phyloP scores from a whole-genome alignment of 768 basidiomycete species.

The Tricholoma furcatifolium region DNA sequence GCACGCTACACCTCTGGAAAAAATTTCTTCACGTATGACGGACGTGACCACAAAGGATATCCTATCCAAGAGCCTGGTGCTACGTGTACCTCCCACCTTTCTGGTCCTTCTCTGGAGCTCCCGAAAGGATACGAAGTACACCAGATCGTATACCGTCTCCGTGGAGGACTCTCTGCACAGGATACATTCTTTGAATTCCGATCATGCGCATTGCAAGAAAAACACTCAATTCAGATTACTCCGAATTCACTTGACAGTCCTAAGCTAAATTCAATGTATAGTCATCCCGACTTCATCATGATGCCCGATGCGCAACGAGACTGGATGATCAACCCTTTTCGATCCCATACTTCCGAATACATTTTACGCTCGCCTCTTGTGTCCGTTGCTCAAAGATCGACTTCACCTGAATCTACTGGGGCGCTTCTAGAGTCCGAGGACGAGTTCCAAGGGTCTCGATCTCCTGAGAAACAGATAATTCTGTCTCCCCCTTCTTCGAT shows the following conservation, averaged over 20 bases:
- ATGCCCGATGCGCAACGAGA: conserved; percentile 8
- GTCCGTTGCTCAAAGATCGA: background rate
- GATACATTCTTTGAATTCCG: conserved; percentile 12
- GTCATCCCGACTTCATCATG: background rate
- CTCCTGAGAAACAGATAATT: too few species aligned
- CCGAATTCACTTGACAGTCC: background rate
- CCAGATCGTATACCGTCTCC: conserved; percentile 17
- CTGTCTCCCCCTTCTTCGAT: too few species aligned
- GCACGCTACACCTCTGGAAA: conserved; percentile 17
- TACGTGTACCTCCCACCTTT: conserved; percentile 6
- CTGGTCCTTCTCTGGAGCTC: conserved; percentile 8
- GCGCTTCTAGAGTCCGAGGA: background rate
- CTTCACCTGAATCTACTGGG: background rate
- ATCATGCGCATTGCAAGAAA: background rate
- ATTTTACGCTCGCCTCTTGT: conserved; percentile 1
- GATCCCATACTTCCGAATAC: conserved; percentile 13
- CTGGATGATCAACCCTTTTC: conserved; percentile 14
- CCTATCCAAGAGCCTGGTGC: conserved; percentile 9
- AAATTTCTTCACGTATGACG: conserved; percentile 23
- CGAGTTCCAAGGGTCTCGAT: too few species aligned
- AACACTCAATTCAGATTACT: conserved; percentile 7
- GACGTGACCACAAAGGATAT: conserved; percentile 13
- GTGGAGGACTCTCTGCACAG: conserved; percentile 18
- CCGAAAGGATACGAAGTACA: conserved; percentile 14
- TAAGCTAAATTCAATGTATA: conserved; percentile 3